phyloP scores from a whole-genome alignment of 441 rosid species.

The Aleurites moluccanus region DNA sequence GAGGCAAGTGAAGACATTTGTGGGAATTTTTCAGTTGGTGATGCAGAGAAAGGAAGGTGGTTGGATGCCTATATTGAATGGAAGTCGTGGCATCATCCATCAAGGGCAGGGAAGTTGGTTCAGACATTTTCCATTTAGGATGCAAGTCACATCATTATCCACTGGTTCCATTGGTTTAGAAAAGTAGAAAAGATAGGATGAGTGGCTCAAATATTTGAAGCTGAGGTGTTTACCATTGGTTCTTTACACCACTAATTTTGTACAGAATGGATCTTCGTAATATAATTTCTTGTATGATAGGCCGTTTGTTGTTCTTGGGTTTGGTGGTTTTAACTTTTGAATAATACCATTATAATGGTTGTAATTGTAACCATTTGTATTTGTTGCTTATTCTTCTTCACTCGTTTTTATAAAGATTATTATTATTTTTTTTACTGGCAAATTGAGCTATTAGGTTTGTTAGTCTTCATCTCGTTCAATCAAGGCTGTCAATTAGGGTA shows the following conservation, averaged over 20 bases:
- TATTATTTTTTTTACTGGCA: not conserved
- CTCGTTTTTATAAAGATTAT: not conserved
- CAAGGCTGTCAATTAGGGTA: no score
- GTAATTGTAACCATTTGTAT: constrained; percentile 8
- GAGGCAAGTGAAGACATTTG: constrained; percentile 1
- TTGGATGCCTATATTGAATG: not conserved
- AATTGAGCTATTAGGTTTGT: no score
- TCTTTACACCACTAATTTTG: constrained; percentile 12
- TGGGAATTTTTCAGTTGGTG: constrained; percentile 4
- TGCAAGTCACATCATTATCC: not conserved
- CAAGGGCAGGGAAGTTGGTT: not conserved
- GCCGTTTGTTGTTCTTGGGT: not conserved
- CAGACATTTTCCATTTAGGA: not conserved
- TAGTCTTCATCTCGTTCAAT: no score
- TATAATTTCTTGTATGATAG: constrained; percentile 14
- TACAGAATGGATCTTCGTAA: constrained; percentile 20
- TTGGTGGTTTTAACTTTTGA: not conserved
- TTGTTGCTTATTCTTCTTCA: not conserved
- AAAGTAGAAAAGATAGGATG: not conserved
- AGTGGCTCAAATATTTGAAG: not conserved
- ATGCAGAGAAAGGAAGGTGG: not conserved
- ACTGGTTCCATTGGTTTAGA: constrained; percentile 4
- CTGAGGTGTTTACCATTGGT: not conserved
- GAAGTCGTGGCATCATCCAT: not conserved
- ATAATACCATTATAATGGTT: not conserved